Base-by-base conservation (phyloP, 2,329 filamentous ascomycete species). In the Thelonectria rubi region DNA sequence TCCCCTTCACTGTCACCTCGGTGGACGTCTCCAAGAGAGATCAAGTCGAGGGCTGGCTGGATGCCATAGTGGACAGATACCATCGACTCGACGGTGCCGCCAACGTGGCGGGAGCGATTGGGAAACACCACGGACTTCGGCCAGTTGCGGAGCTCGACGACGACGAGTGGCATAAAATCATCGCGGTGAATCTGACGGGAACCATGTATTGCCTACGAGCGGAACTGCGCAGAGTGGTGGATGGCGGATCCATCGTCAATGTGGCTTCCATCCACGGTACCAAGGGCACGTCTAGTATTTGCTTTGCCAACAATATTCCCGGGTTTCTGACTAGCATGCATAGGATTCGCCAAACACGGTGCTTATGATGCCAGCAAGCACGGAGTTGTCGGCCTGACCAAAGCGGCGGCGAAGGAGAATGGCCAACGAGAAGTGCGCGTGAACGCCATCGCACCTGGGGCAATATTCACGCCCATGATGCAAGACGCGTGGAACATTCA, bases 201-300 rank as follows among this genome's bases (percentile, higher is more conserved):
- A 79, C 76, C 42, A 83, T 84, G 81, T 81, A 83, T 69, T 83
- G 81, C 62, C 65, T 84, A 64, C 76, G 82, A 40, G 80, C 80
- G 32, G 73, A 81, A 72, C 74, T 83, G 75, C 77, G 20, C 72
- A 79, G 65, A 43, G 70, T 75, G 50, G 66, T 58, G 26, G 65
- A 75, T 37, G 80, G 82, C 2, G 84, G 84, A 8, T 86, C 84
- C 61, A 87, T 89, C 68, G 86, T 89, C 55, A 88, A 86, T 69
- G 78, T 84, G 26, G 78, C 82, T 24, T 86, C 82, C 46, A 82
- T 77, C 55, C 74, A 76, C 54, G 74, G 74, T 30, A 68, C 83
- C 34, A 81, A 84, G 39, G 85, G 85, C 68, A 68, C 14, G 73
- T 70, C 17, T 46, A 37, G 20, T 42, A 56, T 34, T 39, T 55